Evolutionary conservation across 2,329 filamentous ascomycete genomes (phyloP).

Genomic region (Diaporthe sp.): DNA sequence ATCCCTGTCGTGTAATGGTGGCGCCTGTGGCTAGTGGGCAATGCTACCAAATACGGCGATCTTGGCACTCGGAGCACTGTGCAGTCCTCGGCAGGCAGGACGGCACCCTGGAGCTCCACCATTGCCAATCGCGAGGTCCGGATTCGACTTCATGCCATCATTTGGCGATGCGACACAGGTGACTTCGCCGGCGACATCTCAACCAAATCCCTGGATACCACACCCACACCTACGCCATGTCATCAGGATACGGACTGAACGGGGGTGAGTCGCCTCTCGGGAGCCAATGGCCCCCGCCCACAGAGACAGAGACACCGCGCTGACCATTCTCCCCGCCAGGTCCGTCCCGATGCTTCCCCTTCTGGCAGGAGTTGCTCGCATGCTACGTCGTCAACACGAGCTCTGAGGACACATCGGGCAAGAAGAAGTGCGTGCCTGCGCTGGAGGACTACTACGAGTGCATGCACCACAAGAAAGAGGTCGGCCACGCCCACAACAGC

Average conservation of each 20-base stretch:
- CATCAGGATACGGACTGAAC: slow-evolving; percentile 46
- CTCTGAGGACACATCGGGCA: slow-evolving; percentile 82
- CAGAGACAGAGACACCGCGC: slow-evolving; percentile 42
- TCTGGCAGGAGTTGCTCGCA: slow-evolving; percentile 99
- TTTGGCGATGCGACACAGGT: slow-evolving; percentile 34
- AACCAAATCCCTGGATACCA: slow-evolving; percentile 14
- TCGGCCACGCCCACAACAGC: slow-evolving; percentile 54
- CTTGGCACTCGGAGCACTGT: slow-evolving; percentile 16
- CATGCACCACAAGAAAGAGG: slow-evolving; percentile 99
- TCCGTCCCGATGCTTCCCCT: slow-evolving; percentile 90
- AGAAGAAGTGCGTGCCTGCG: slow-evolving; percentile 86
- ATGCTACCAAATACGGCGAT: background rate
- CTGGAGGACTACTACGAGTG: slow-evolving; percentile 99
- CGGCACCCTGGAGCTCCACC: slow-evolving; percentile 19
- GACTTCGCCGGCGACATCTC: slow-evolving; percentile 25
- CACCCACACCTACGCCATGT: slow-evolving; percentile 38
- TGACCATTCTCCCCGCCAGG: slow-evolving; percentile 54
- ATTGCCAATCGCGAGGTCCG: slow-evolving; percentile 29
- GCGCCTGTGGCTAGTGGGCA: slow-evolving; percentile 24
- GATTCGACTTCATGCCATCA: slow-evolving; percentile 38
- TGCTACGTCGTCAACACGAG: slow-evolving; percentile 97
- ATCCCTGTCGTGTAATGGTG: slow-evolving; percentile 24
- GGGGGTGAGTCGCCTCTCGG: slow-evolving; percentile 56
- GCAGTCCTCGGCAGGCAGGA: slow-evolving; percentile 17
- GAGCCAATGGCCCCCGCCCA: slow-evolving; percentile 38